Percentiles rank a stretch among this genome's conserved stretches.
phyloP scores from a whole-genome alignment of 768 basidiomycete species.

The Serendipita sp. region DNA sequence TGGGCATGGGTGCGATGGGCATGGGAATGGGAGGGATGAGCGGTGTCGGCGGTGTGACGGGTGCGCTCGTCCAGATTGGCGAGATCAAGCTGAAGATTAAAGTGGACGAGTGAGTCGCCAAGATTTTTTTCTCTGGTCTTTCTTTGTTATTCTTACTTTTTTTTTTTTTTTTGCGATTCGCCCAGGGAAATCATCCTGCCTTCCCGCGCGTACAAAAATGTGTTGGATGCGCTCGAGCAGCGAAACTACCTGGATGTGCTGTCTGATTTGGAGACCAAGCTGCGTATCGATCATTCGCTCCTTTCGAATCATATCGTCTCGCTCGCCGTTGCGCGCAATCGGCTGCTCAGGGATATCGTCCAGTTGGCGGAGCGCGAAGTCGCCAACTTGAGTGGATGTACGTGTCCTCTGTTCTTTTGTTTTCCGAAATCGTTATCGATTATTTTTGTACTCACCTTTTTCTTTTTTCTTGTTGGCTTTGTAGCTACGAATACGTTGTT shows the following conservation, averaged over 20 bases:
- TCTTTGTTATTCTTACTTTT: not conserved
- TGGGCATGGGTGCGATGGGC: not conserved
- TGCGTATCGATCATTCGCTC: constrained; percentile 41
- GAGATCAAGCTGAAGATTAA: constrained; percentile 58
- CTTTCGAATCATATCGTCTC: constrained; percentile 46
- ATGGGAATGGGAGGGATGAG: constrained; percentile 4
- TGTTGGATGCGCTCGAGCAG: constrained; percentile 33
- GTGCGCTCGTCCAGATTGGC: constrained; percentile 47
- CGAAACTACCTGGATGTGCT: constrained; percentile 65
- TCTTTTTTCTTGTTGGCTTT: constrained; percentile 33
- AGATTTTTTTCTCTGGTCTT: constrained; percentile 8
- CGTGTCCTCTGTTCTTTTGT: constrained; percentile 23
- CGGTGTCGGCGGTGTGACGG: constrained; percentile 23
- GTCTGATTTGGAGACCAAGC: constrained; percentile 46
- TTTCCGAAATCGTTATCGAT: not conserved
- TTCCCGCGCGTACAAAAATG: constrained; percentile 34
- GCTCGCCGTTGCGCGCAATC: constrained; percentile 52
- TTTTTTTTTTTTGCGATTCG: not conserved
- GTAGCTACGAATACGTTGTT: constrained; percentile 50
- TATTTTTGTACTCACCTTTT: constrained; percentile 7
- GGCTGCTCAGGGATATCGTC: constrained; percentile 50
- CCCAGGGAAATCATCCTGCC: constrained; percentile 68
- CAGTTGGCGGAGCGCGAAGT: constrained; percentile 58
- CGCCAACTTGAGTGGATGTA: constrained; percentile 23
- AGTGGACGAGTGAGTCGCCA: constrained; percentile 49